phyloP scores from a whole-genome alignment of 257 asterid species.

The Lantana camara region DNA sequence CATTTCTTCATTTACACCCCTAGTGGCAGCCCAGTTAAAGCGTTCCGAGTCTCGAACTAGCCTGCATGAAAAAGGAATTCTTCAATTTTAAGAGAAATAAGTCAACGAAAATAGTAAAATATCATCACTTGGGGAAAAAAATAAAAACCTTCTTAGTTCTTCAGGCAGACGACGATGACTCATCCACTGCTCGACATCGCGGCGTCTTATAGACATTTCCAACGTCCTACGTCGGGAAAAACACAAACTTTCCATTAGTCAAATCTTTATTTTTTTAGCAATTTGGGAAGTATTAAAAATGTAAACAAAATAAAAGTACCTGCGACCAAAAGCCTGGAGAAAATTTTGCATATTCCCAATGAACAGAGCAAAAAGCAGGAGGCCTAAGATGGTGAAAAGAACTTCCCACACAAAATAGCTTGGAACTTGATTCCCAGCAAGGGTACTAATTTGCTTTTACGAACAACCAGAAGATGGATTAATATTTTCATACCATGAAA shows the following conservation, averaged over 20 bases:
- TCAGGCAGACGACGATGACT: constrained; percentile 88
- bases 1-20: constrained; percentile 88
- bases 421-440: constrained; percentile 93
- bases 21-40: constrained; percentile 88
- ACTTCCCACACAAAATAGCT: constrained; percentile 85
- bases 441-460: constrained; percentile 82
- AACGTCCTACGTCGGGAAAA: constrained; percentile 65
- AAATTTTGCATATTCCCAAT: constrained; percentile 99
- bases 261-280: background rate
- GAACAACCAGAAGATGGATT: constrained; percentile 23
- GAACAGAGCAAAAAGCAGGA: constrained; percentile 81
- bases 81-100: background rate
- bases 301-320: constrained; percentile 45
- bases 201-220: constrained; percentile 83
- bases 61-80: constrained; percentile 40
- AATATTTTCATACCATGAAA: background rate
- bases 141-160: constrained; percentile 60
- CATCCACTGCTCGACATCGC: constrained; percentile 99
- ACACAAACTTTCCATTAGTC: background rate
- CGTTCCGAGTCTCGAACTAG: constrained; percentile 81
- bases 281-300: background rate
- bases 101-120: background rate
- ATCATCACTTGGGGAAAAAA: constrained; percentile 4
- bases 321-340: constrained; percentile 92
- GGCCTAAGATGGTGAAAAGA: constrained; percentile 88